A percentile compares a stretch with the other conserved stretches of the same genome.
These are phyloP conservation scores for Pseudogymnoascus verrucosus DNA, from an alignment of 2,329 filamentous ascomycete species.

Conservation along the genomic window DNA sequence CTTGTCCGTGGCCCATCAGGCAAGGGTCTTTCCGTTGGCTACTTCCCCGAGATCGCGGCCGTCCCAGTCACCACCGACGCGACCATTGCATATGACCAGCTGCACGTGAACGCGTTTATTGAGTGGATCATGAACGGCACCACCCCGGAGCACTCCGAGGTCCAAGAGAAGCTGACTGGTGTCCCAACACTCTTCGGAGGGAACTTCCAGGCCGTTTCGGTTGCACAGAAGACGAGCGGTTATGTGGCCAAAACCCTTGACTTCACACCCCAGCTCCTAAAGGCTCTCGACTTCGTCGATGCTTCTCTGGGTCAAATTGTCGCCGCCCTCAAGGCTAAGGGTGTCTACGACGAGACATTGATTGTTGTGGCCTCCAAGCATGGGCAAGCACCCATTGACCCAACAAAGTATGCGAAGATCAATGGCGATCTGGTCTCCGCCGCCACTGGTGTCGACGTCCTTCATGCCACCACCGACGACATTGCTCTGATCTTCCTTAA, in stretches of 20 bases:
- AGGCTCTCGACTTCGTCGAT: slow-evolving; percentile 26
- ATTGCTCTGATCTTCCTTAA: slow-evolving; percentile 25
- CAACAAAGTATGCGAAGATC: slow-evolving; percentile 19
- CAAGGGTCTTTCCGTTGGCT: slow-evolving; percentile 24
- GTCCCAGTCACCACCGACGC: slow-evolving; percentile 17
- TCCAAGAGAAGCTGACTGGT: slow-evolving; percentile 10
- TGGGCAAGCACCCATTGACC: slow-evolving; percentile 25
- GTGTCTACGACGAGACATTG: slow-evolving; percentile 23
- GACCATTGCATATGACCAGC: slow-evolving; percentile 24
- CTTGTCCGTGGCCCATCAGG: slow-evolving; percentile 25
- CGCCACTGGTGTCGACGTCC: slow-evolving; percentile 17
- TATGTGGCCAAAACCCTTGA: slow-evolving; percentile 18
- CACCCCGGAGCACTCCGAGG: slow-evolving; percentile 17
- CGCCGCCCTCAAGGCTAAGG: slow-evolving; percentile 21
- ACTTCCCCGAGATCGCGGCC: slow-evolving; percentile 26
- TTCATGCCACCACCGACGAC: slow-evolving; percentile 19
- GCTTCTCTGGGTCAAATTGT: slow-evolving; percentile 23
- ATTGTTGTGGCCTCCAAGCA: slow-evolving; percentile 25
- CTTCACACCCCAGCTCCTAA: slow-evolving; percentile 20
- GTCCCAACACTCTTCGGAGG: slow-evolving; percentile 24
- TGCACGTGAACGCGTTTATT: slow-evolving; percentile 25
- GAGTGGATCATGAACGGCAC: slow-evolving; percentile 21
- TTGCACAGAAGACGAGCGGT: slow-evolving; percentile 25
- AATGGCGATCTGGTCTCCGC: slow-evolving; percentile 16
- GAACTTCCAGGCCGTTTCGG: slow-evolving; percentile 26